phyloP scores from a whole-genome alignment of 2,329 filamentous ascomycete species.

The Trichoderma simmonsii region DNA sequence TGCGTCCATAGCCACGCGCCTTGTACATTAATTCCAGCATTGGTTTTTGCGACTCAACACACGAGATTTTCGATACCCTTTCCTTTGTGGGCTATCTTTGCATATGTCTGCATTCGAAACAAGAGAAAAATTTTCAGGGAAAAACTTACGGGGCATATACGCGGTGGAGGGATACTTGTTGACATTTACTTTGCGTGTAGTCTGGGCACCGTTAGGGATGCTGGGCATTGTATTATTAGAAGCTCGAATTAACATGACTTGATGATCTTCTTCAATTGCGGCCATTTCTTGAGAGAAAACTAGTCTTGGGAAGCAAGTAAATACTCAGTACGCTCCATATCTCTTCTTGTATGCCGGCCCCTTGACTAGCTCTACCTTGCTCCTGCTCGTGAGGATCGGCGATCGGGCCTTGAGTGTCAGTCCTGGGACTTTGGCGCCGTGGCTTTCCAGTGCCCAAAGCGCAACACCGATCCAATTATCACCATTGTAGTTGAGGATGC shows the following conservation, averaged over 20 bases:
- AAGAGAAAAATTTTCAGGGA: neutral
- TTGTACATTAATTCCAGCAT: neutral
- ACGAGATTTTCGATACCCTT: slow-evolving; percentile 2
- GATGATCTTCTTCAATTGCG: neutral
- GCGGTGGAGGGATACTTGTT: neutral
- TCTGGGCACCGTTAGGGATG: neutral
- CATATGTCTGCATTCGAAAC: neutral
- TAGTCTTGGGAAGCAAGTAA: neutral
- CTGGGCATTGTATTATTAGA: slow-evolving; percentile 9
- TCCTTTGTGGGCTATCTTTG: slow-evolving; percentile 7
- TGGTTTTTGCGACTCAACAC: neutral
- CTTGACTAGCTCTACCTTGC: slow-evolving; percentile 42
- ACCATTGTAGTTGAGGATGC: slow-evolving; percentile 67
- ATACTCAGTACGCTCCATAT: slow-evolving; percentile 47
- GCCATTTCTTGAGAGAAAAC: neutral
- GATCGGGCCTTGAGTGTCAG: slow-evolving; percentile 49
- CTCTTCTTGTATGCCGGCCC: slow-evolving; percentile 46
- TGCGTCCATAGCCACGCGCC: neutral
- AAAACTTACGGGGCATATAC: neutral
- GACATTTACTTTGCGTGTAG: neutral
- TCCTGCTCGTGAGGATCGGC: slow-evolving; percentile 49
- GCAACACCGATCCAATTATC: slow-evolving; percentile 66
- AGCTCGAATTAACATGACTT: slow-evolving; percentile 3
- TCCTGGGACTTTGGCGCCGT: slow-evolving; percentile 54
- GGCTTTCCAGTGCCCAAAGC: slow-evolving; percentile 62